Base-by-base conservation (phyloP, 306 rosid genomes). In the Inga laurina region DNA sequence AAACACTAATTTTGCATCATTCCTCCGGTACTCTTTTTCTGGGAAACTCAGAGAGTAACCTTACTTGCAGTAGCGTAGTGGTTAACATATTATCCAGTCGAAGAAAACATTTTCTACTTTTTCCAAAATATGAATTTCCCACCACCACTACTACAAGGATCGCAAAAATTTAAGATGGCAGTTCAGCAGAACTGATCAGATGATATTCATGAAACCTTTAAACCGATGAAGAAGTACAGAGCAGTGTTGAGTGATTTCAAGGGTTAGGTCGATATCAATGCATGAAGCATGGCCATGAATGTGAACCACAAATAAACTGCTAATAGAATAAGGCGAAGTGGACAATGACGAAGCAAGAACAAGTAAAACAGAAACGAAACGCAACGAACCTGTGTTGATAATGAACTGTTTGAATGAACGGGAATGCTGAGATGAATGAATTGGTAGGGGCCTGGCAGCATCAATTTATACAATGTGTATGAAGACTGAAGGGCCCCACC, bases 401-500 rank as follows among this genome's bases (percentile, higher is more conserved):
- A 39, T 39, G 67, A 18, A 34, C 69, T 68, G 72, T 39, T 65
- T 54, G 54, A 78, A 49, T 49, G 82, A 45, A 12, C 54, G 56
- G 14, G 15, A 69, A 70, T 14, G 10, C 37, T 71, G 3, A 12
- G 57, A 71, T 71, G 75, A 71, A 21, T 49, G 75, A 71, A 49
- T 0, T 71, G 77, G 74, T 51, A 18, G 49, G 74, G 79, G 24
- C 79, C 79, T 46, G 15, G 48, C 68, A 41, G 30, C 49, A 52
- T 73, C 65, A 27, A 70, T 82, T 75, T 79, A 76, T 86, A 70
- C 39, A 34, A 39, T 48, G 70, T 16, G 30, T 18, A 37, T 34
- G 80, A 19, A 22, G 6, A 30, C 19, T 74, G 39, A 44, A 74
- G 49, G 65, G 84, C 48, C 86, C 85, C 88, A 70, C 89, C 86